phyloP scores from a whole-genome alignment of 2,329 filamentous ascomycete species.

The Aspergillus latus region DNA sequence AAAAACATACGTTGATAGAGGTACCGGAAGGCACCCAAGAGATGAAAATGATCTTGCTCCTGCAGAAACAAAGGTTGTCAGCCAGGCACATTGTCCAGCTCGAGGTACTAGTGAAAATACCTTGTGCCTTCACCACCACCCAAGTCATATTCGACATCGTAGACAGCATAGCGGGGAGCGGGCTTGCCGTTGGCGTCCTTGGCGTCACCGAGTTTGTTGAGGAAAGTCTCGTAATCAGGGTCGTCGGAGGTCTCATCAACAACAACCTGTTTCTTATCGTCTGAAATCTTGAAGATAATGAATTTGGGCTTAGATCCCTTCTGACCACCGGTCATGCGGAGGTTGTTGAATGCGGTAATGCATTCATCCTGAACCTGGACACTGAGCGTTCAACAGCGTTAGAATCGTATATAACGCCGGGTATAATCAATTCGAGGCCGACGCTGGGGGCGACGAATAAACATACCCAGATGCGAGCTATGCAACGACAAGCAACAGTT shows the following conservation, averaged over 20 bases:
- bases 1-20: slow-evolving; percentile 40
- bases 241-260: slow-evolving; percentile 48
- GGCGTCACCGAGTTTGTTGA: slow-evolving; percentile 44
- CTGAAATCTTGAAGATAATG: slow-evolving; percentile 54
- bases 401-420: slow-evolving; percentile 16
- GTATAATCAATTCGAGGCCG: background rate
- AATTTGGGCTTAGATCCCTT: slow-evolving; percentile 42
- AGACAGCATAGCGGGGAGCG: slow-evolving; percentile 51
- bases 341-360: slow-evolving; percentile 48
- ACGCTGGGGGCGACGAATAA: slow-evolving; percentile 5
- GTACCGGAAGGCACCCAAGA: slow-evolving; percentile 47
- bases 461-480: slow-evolving; percentile 41
- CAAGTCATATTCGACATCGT: slow-evolving; percentile 52
- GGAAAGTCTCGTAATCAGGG: slow-evolving; percentile 50
- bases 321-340: slow-evolving; percentile 45
- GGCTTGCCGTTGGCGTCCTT: slow-evolving; percentile 45
- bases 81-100: slow-evolving; percentile 3
- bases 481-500: slow-evolving; percentile 12
- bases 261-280: slow-evolving; percentile 52
- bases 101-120: slow-evolving; percentile 27
- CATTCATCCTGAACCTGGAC: slow-evolving; percentile 50
- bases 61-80: slow-evolving; percentile 26
- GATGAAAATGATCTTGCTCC: slow-evolving; percentile 54
- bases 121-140: slow-evolving; percentile 50
- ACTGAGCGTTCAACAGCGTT: slow-evolving; percentile 32